Evolutionary conservation across 495 filamentous ascomycete species (phyloP).

Genomic region (Penicillium angulare): DNA sequence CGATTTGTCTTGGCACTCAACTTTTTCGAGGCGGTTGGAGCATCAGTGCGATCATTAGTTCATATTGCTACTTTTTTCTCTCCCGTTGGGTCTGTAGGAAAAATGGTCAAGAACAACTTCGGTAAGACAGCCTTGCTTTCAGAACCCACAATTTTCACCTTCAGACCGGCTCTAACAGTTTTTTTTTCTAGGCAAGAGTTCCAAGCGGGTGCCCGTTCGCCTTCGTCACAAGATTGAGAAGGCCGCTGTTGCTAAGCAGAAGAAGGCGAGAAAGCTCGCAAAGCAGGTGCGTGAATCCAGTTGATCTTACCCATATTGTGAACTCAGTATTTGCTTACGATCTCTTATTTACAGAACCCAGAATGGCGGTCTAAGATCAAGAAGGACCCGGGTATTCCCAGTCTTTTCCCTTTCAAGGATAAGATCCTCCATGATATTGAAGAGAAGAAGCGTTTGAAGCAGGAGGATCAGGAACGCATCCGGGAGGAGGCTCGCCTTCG

Average conservation of each 20-base stretch:
- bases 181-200: conserved; percentile 73
- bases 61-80: conserved; percentile 9
- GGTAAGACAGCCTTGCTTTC: conserved; percentile 33
- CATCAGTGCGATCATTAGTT: conserved; percentile 6
- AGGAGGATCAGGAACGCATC: conserved; percentile 69
- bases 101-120: conserved; percentile 46
- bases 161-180: conserved; percentile 7
- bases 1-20: conserved; percentile 9
- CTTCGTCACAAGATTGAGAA: conserved; percentile 96
- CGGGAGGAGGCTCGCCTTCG: conserved; percentile 70
- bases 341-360: conserved; percentile 61
- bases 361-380: conserved; percentile 91
- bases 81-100: conserved; percentile 13
- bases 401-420: conserved; percentile 97
- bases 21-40: conserved; percentile 6
- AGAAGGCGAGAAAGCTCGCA: conserved; percentile 80
- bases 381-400: conserved; percentile 97
- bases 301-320: too few species aligned
- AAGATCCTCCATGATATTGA: conserved; percentile 92
- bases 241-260: conserved; percentile 83
- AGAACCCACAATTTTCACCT: not conserved
- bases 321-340: conserved; percentile 2
- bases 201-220: conserved; percentile 85
- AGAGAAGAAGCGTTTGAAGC: conserved; percentile 74
- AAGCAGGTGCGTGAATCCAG: conserved; percentile 67